These are phyloP conservation scores for Erythrophleum fordii DNA, from an alignment of 306 rosid species.

Conservation along the genomic window DNA sequence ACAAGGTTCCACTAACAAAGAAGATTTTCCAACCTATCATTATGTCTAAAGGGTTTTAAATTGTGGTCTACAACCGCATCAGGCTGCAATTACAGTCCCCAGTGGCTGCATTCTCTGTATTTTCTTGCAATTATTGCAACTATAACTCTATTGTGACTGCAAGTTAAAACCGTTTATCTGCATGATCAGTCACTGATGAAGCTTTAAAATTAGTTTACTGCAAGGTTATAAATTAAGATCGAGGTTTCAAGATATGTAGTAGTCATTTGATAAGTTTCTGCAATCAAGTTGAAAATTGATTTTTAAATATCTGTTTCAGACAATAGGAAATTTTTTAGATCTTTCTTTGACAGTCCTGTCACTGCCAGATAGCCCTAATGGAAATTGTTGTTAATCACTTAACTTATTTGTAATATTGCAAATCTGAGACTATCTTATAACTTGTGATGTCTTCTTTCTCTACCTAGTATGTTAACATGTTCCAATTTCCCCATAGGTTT, in stretches of 20 bases:
- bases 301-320: neutral
- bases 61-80: neutral
- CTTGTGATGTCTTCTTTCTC: constrained; percentile 1
- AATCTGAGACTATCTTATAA: constrained; percentile 1
- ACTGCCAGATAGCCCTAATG: neutral
- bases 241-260: neutral
- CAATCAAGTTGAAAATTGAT: neutral
- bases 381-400: neutral
- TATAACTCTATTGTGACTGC: neutral
- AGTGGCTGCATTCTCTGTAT: neutral
- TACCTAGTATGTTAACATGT: neutral
- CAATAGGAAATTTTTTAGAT: neutral
- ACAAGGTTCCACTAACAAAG: neutral
- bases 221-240: neutral
- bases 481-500: neutral
- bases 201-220: neutral
- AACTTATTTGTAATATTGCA: neutral
- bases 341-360: neutral
- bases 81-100: neutral
- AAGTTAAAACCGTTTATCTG: neutral
- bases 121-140: neutral
- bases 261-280: too few relatives aligned
- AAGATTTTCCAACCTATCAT: neutral
- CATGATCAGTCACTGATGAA: neutral
- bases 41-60: neutral